These are phyloP conservation scores for Erysimum cheiranthoides DNA, from an alignment of 345 rosid genomes.

Conservation along the genomic window DNA sequence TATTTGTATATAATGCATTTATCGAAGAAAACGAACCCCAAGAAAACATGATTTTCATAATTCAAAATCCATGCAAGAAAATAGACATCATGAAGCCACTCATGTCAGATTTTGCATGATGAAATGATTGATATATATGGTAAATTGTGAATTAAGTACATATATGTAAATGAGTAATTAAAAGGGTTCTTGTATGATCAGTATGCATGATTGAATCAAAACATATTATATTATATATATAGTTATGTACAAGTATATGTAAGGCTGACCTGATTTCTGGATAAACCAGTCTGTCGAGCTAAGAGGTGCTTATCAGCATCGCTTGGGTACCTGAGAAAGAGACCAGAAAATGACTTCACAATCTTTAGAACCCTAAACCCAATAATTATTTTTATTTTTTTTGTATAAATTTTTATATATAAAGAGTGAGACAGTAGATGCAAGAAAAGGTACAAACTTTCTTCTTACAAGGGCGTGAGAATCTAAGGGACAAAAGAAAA, in stretches of 20 bases:
- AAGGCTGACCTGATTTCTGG: slow-evolving; percentile 88
- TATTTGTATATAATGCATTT: slow-evolving; percentile 7
- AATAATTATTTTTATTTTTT: slow-evolving; percentile 2
- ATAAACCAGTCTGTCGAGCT: slow-evolving; percentile 98
- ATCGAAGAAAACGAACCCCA: slow-evolving; percentile 38
- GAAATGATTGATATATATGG: slow-evolving; percentile 36
- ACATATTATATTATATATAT: too few species aligned
- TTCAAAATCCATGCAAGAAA: slow-evolving; percentile 38
- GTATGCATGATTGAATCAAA: background rate
- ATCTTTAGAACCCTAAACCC: slow-evolving; percentile 44
- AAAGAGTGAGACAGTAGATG: slow-evolving; percentile 29
- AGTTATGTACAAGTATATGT: too few species aligned
- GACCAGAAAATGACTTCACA: slow-evolving; percentile 86
- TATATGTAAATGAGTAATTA: slow-evolving; percentile 7
- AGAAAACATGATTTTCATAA: slow-evolving; percentile 28
- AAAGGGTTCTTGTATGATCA: slow-evolving; percentile 30
- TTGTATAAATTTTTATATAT: background rate
- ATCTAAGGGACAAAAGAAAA: slow-evolving; percentile 62
- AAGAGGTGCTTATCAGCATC: slow-evolving; percentile 99
- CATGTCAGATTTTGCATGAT: slow-evolving; percentile 42
- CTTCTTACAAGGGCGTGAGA: slow-evolving; percentile 72
- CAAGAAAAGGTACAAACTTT: slow-evolving; percentile 45
- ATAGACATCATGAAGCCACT: slow-evolving; percentile 35
- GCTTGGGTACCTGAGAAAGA: slow-evolving; percentile 98
- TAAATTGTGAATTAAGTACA: slow-evolving; percentile 14